Conservation (phyloP, 495 filamentous ascomycete genomes). For the Annulohypoxylon stygium region DNA sequence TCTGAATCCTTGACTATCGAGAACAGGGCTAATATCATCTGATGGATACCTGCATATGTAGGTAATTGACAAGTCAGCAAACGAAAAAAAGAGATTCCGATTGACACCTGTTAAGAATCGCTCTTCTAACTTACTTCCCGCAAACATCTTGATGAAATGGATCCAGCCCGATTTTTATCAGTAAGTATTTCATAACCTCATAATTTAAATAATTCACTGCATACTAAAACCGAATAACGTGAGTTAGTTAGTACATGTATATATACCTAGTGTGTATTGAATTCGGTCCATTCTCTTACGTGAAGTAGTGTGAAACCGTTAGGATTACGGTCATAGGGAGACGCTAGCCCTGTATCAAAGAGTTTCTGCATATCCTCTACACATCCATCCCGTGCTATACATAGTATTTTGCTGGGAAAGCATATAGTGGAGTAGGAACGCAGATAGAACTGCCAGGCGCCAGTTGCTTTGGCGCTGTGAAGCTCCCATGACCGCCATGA, state of each 20-base stretch:
- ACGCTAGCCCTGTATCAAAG: conserved; percentile 31
- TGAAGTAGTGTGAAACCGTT: conserved; percentile 18
- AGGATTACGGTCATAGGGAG: conserved; percentile 15
- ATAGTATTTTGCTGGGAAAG: background rate
- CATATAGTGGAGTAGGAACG: conserved; percentile 24
- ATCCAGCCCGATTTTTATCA: conserved; percentile 8
- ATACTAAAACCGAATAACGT: background rate
- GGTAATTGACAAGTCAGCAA: background rate
- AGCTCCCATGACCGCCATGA: conserved; percentile 34
- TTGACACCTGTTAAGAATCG: no score
- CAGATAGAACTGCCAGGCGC: conserved; percentile 33
- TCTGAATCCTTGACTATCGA: background rate
- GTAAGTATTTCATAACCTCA: conserved; percentile 7
- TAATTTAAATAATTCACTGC: no score
- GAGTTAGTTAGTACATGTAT: background rate
- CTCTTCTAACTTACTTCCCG: background rate
- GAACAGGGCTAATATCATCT: background rate
- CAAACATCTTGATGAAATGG: background rate
- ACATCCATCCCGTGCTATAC: no score
- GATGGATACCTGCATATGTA: background rate
- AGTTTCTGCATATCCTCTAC: conserved; percentile 21
- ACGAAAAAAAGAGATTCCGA: no score
- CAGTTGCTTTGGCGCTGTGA: conserved; percentile 31
- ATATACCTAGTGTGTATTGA: no score
- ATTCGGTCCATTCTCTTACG: conserved; percentile 2